Base-by-base conservation (phyloP, 208 protist species). In the Tritrichomonas musculus region DNA sequence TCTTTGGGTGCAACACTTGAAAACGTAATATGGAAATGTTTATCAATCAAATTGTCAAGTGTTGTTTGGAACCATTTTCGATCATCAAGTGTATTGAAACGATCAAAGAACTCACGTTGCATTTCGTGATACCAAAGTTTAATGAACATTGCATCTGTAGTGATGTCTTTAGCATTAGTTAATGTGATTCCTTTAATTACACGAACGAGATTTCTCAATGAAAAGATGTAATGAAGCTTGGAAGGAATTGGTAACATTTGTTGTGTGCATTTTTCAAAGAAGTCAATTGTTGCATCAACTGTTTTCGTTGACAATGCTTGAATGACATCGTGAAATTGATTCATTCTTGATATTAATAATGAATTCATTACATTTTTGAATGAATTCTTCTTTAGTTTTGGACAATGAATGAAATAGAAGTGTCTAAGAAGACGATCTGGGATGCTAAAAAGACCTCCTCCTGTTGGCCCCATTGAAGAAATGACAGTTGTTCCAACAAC, bases 151-250 rank as follows among this genome's bases (percentile, higher is more conserved):
- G 55, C 88, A 36, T 96, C 30, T 72, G 96, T 95, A 33, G 36
- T n/a, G 0, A 92, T 11, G 27, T 64, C 41, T 39, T 72, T 36
- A 11, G 33, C 20, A 53, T 64, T 66, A 33, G 92, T 77, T 41
- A 95, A 60, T n/a, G 94, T 47, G 39, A 93, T 92, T 20, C 69
- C 66, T 80, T 69, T 57, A 49, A 94, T 88, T 20, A 99, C 96
- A 96, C 98, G 98, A 41, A 97, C 97, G 22, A 99, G 94, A 93
- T 99, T 98, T 92, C 98, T 97, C 20, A 99, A 95, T 93, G 99
- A 99, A 96, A 99, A 99, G 0, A 98, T 98, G 96, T 99, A 99
- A 95, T 99, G 98, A 66, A 97, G 96, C 92, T 98, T 99, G 33
- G 96, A 95, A 33, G 98, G 98, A 49, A 97, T 98, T 69, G 98